phyloP scores from a whole-genome alignment of 106 monocot species.

The Dioscorea dumetorum region DNA sequence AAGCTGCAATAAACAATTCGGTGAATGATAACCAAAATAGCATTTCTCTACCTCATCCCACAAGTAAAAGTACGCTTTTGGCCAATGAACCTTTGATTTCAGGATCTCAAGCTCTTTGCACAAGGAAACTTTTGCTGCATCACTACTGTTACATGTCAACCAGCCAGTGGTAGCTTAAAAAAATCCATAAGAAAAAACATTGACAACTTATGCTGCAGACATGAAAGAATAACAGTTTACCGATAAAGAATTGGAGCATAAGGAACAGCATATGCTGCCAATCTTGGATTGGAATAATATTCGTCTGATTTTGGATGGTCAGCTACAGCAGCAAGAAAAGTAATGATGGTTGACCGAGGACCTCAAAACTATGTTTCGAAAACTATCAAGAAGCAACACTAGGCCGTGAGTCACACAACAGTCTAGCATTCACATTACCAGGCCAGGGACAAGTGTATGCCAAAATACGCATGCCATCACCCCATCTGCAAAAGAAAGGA shows the following conservation, averaged over 20 bases:
- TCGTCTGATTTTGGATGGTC: conserved; percentile 91
- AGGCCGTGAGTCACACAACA: not conserved
- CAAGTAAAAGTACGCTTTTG: conserved; percentile 96
- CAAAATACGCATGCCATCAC: conserved; percentile 90
- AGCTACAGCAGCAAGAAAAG: conserved; percentile 32
- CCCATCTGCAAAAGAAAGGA: conserved; percentile 99
- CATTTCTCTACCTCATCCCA: conserved; percentile 84
- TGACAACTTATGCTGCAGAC: not conserved
- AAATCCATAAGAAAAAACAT: not conserved
- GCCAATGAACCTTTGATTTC: conserved; percentile 83
- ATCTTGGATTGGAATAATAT: conserved; percentile 93
- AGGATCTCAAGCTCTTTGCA: conserved; percentile 84
- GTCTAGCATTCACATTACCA: conserved; percentile 33
- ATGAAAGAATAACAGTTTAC: conserved; percentile 26
- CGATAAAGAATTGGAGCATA: conserved; percentile 71
- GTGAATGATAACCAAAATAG: not conserved
- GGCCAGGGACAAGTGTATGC: conserved; percentile 98
- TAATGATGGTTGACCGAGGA: not conserved
- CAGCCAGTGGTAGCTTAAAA: conserved; percentile 13
- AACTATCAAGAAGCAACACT: not conserved
- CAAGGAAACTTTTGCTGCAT: conserved; percentile 63
- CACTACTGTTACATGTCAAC: conserved; percentile 46
- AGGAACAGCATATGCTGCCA: conserved; percentile 98
- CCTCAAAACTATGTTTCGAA: conserved; percentile 1
- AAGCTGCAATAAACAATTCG: not conserved